Evolutionary conservation across 371 early-diverging fungal species (phyloP), one percentile per base, ranked within the genome.

Genomic region (Haplosporangium sp.): DNA sequence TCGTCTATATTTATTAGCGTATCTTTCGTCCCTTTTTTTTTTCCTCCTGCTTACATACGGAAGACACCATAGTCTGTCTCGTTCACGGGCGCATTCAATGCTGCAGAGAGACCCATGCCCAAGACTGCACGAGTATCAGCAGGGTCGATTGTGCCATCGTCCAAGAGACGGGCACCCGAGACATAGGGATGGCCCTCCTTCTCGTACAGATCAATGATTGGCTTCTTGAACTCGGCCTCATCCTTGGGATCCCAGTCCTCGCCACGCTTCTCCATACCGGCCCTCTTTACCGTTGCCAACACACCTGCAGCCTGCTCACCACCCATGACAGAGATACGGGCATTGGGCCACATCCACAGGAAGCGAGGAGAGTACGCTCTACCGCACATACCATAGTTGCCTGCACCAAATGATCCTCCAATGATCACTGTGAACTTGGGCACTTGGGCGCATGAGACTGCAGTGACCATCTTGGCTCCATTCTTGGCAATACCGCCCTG

Each of bases 351-450:
- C 91, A 95, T 95, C 94, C 95, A 99, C 75, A 99, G 81, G 90
- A 99, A 96, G 21, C 98, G 85, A 10, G 99, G 99, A 41, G 92
- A 88, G 84, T 94, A 98, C 0, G 99, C 96, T 62, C 99, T 86
- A 10, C 99, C 99, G 82, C 99, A 98, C 99, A 98, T 98, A 64
- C 99, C 99, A 80, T 98, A 98, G 87, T 98, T 98, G 76, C 97
- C 96, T 45, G 95, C 95, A 73, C 95, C 94, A 66, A 95, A 97
- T 74, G 94, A 94, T 55, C 95, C 96, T 65, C 97, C 98, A n/a
- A 94, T 89, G 42, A 96, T 85, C 6, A 98, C 89, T 7, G 99
- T 96, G 67, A 98, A 93, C 84, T 98, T 98, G 61, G 99, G 99
- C 18, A 98, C 98, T 59, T 91, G 87, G 42, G 98, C 96, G 71